A percentile compares a stretch with the other conserved stretches of the same genome.
These are phyloP conservation scores for Psilocybe azurescens DNA, from an alignment of 768 basidiomycete genomes.

Conservation along the genomic window DNA sequence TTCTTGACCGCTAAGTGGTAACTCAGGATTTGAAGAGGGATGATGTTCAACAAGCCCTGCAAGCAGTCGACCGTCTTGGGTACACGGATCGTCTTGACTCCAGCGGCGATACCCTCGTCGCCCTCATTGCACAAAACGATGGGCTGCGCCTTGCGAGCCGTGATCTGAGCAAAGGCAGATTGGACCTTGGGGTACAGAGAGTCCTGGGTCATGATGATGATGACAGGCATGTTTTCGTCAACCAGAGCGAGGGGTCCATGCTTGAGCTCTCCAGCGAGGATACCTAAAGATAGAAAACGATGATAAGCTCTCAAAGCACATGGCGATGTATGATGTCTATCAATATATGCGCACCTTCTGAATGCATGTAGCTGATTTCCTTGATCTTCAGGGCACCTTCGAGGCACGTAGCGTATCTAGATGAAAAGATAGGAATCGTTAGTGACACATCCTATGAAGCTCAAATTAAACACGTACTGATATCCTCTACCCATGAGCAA, in stretches of 20 bases:
- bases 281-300: conserved; percentile 48
- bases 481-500: conserved; percentile 98
- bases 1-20: conserved; percentile 97
- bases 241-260: conserved; percentile 97
- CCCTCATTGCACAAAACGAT: conserved; percentile 96
- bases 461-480: conserved; percentile 61
- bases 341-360: conserved; percentile 55
- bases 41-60: conserved; percentile 95
- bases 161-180: conserved; percentile 95
- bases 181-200: conserved; percentile 99
- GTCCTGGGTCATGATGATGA: conserved; percentile 99
- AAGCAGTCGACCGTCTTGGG: conserved; percentile 94
- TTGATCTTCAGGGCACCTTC: conserved; percentile 99
- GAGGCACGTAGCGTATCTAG: conserved; percentile 91
- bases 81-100: conserved; percentile 89
- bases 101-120: conserved; percentile 77
- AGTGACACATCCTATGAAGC: background rate
- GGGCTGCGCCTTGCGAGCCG: conserved; percentile 94
- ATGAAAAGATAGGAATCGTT: conserved; percentile 2
- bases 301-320: conserved; percentile 6
- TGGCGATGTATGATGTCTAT: background rate
- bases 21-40: conserved; percentile 93
- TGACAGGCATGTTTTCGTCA: conserved; percentile 98
- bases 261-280: conserved; percentile 98
- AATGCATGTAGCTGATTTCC: conserved; percentile 95